Evolutionary conservation across 352 stramenopile species (phyloP), one percentile per base, ranked within the genome.

Genomic region (Phytophthora pseudosyringae): DNA sequence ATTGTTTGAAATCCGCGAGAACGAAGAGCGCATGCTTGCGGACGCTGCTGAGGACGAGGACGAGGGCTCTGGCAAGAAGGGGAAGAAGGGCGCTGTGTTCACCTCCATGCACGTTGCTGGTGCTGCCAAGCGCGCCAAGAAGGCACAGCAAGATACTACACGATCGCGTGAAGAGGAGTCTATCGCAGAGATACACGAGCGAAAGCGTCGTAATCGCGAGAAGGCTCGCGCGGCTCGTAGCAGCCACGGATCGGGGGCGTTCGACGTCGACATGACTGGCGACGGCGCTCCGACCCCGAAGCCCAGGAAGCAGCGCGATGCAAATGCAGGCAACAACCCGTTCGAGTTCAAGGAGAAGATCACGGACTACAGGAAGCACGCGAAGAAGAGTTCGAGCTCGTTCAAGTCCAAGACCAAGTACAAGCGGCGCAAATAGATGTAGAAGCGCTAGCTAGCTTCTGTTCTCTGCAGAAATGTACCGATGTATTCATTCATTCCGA

Each of bases 401-500:
- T 98, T 98, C 75, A 98, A 98, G 78, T 97, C 89, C 62, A 97
- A 98, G 77, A 47, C 71, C 48, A 89, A 90, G 52, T 97, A 90
- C 85, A 91, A 90, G 54, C 86, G 88, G 64, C 82, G 88, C 73
- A 84, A 90, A 83, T 88, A 83, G 69, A 76, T 52, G 48, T 44
- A 68, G 62, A 64, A 28, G 55, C 49, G 41, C 43, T 32, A 52
- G 13, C 38, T 32, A 39, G 39, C 60, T 67, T 52, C 38, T 64
- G 44, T 54, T 54, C 7, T 43, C 44, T 48, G 33, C 46, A 65
- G 46, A 59, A 61, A 74, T 74, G 49, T 57, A 69, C 52, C 36
- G 57, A 60, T 72, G 59, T 68, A 72, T 72, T 67, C 64, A 64
- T 52, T 40, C 64, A 52, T 60, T 61, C 41, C 25, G 16, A 39